Evolutionary conservation across 1,284 basidiomycete species (phyloP).

Genomic region (Cryptococcus sp.): DNA sequence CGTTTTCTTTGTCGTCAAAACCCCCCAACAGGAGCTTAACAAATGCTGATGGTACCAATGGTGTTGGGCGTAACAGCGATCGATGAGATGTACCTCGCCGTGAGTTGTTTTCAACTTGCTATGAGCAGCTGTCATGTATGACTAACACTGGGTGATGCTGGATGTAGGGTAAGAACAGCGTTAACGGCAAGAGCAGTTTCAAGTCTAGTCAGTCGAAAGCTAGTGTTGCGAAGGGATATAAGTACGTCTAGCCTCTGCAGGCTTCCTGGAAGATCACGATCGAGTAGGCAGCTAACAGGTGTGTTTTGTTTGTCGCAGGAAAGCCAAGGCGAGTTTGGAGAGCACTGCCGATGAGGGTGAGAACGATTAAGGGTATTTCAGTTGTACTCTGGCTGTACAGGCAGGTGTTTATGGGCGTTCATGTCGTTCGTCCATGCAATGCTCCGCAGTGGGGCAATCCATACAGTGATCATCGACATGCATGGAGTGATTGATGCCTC

Average conservation of each 20-base stretch:
- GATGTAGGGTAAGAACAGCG: constrained; percentile 30
- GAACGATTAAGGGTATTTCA: background rate
- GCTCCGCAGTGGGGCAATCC: too few relatives aligned
- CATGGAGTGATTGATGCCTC: too few relatives aligned
- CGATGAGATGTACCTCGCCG: constrained; percentile 36
- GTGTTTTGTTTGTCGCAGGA: background rate
- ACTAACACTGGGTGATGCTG: background rate
- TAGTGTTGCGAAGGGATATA: constrained; percentile 26
- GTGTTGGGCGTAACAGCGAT: constrained; percentile 14
- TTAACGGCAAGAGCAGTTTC: constrained; percentile 17
- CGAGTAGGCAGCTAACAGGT: background rate
- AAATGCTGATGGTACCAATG: background rate
- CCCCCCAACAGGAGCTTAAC: background rate
- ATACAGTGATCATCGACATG: too few relatives aligned
- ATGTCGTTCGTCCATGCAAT: background rate
- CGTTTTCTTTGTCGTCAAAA: background rate
- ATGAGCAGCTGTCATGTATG: background rate
- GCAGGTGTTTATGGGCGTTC: background rate
- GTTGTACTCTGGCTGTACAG: background rate
- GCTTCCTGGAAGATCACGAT: background rate
- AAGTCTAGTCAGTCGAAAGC: constrained; percentile 16
- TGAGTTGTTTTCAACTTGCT: constrained; percentile 12
- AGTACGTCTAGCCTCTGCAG: constrained; percentile 19
- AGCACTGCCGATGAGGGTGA: background rate
- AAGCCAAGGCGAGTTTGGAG: background rate